Percentiles rank a stretch among this genome's conserved stretches.
Conservation (phyloP, 208 protist genomes). For the Leishmania braziliensis region DNA sequence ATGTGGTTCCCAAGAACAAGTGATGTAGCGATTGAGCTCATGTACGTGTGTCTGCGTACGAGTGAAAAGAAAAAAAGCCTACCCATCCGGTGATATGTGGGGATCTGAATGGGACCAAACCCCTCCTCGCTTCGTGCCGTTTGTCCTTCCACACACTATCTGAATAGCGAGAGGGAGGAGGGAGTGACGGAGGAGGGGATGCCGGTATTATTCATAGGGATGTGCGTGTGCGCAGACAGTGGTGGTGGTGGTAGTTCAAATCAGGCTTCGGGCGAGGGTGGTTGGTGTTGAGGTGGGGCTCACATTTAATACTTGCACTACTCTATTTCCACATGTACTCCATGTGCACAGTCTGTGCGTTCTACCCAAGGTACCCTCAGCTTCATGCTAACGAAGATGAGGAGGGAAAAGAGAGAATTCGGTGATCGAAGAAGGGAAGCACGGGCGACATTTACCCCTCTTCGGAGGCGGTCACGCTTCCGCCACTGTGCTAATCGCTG, state of each 20-base stretch:
- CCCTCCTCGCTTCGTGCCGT: background rate
- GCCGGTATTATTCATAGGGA: background rate
- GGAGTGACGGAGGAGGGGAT: background rate
- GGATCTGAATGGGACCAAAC: background rate
- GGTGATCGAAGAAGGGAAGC: too few species aligned
- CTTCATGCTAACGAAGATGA: background rate
- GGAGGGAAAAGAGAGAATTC: background rate
- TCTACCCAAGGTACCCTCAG: background rate
- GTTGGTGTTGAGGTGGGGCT: background rate
- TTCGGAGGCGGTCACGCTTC: too few species aligned
- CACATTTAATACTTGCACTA: background rate
- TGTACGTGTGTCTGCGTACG: background rate
- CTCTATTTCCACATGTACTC: background rate
- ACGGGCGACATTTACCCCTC: background rate
- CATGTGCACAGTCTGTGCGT: background rate
- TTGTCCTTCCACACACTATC: background rate
- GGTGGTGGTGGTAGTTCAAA: background rate
- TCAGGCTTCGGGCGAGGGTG: background rate
- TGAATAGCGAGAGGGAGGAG: background rate
- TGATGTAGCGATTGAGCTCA: background rate
- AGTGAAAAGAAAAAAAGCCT: background rate
- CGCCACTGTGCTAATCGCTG: background rate
- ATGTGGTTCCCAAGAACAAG: conserved; percentile 25
- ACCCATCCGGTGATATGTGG: background rate
- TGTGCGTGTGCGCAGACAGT: background rate